Conservation (phyloP, 1,284 basidiomycete species). For the Microbotryum intermedium region DNA sequence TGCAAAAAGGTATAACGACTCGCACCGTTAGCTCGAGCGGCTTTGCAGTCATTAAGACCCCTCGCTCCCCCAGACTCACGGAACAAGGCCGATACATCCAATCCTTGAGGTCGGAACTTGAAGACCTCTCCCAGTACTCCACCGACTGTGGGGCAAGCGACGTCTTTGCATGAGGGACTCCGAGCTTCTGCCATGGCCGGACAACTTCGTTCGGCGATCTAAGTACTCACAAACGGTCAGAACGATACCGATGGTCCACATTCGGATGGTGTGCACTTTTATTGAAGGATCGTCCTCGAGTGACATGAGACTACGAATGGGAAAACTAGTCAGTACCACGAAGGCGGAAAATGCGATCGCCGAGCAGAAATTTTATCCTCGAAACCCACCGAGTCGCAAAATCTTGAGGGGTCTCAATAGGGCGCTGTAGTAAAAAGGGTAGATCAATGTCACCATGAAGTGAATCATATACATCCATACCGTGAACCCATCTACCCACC, state of each 20-base stretch:
- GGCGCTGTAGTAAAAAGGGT: not conserved
- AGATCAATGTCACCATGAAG: no score
- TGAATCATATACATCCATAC: no score
- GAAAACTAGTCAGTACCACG: not conserved
- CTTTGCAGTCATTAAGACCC: no score
- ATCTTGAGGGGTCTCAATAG: constrained; percentile 2
- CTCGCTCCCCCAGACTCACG: not conserved
- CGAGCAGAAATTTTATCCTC: no score
- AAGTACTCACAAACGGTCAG: not conserved
- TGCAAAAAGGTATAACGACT: no score
- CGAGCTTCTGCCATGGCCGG: no score
- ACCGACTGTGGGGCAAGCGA: not conserved
- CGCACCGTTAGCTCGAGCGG: no score
- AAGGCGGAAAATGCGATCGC: not conserved
- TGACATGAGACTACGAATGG: not conserved
- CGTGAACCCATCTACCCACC: no score
- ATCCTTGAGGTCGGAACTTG: constrained; percentile 6
- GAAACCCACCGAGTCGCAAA: not conserved
- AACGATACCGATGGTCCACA: constrained; percentile 1
- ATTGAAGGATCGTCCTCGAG: not conserved
- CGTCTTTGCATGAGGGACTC: no score
- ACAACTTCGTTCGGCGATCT: no score
- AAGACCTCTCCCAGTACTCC: constrained; percentile 4
- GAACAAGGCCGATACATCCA: constrained; percentile 4
- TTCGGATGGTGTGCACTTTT: not conserved